These are phyloP conservation scores for Stropharia rugosoannulata DNA, from an alignment of 768 basidiomycete species.

Conservation along the genomic window DNA sequence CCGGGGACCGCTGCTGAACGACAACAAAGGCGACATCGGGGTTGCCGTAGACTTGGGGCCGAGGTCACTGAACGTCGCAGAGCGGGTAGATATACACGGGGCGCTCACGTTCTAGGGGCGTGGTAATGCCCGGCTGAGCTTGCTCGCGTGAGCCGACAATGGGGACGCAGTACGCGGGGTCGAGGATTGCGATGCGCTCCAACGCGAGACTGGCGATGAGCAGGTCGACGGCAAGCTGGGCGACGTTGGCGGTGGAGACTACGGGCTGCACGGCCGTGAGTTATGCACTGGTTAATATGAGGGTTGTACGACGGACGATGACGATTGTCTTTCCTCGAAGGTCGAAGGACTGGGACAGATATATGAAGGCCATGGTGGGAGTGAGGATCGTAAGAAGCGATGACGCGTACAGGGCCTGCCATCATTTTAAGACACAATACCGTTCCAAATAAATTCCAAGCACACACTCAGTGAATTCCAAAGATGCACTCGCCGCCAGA, in stretches of 20 bases:
- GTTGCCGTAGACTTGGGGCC: slow-evolving; percentile 60
- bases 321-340: slow-evolving; percentile 42
- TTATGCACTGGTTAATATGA: neutral
- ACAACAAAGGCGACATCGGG: slow-evolving; percentile 49
- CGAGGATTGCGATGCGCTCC: slow-evolving; percentile 58
- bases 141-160: slow-evolving; percentile 74
- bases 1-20: slow-evolving; percentile 79
- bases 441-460: too few species aligned
- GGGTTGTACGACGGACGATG: slow-evolving; percentile 34
- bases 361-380: slow-evolving; percentile 33
- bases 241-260: slow-evolving; percentile 79
- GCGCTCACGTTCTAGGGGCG: slow-evolving; percentile 71
- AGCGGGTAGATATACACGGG: neutral
- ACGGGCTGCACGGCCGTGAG: slow-evolving; percentile 45
- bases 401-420: too few species aligned
- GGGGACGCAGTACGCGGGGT: slow-evolving; percentile 63
- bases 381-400: too few species aligned
- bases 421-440: too few species aligned
- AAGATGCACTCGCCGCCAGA: too few species aligned
- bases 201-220: slow-evolving; percentile 68
- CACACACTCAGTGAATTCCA: too few species aligned
- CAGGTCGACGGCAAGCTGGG: slow-evolving; percentile 77
- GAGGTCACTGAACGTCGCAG: slow-evolving; percentile 7
- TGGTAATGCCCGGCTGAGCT: slow-evolving; percentile 59
- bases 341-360: slow-evolving; percentile 23